phyloP scores from a whole-genome alignment of 305 asterid species.

The Solanum aculeatissimum region DNA sequence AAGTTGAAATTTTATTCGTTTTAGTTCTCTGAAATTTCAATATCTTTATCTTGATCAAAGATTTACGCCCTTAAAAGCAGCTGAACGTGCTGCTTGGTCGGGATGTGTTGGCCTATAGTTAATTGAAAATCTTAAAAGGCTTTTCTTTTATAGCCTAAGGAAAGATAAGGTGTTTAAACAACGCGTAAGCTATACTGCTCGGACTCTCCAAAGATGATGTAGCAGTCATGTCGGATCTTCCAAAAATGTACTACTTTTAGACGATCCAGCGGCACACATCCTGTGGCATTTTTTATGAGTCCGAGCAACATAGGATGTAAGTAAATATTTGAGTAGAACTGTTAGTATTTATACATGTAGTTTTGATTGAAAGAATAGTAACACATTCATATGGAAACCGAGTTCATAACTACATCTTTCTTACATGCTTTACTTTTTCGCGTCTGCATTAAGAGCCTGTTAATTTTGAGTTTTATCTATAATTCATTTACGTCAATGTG shows the following conservation, averaged over 20 bases:
- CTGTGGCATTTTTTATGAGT: too few relatives aligned
- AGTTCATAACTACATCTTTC: neutral
- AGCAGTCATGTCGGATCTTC: too few relatives aligned
- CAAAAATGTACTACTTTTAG: too few relatives aligned
- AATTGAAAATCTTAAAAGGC: neutral
- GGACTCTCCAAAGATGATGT: too few relatives aligned
- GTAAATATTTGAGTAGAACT: neutral
- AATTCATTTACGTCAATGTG: conserved; percentile 16
- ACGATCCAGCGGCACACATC: too few relatives aligned
- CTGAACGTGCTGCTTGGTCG: neutral
- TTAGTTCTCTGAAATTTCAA: neutral
- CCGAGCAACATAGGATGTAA: too few relatives aligned
- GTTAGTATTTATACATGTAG: neutral
- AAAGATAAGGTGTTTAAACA: neutral
- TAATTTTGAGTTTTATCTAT: neutral
- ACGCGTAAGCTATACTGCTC: neutral
- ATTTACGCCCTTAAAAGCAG: neutral
- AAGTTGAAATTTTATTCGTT: neutral
- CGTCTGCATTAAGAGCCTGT: neutral
- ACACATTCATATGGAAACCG: neutral
- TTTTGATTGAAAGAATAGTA: neutral
- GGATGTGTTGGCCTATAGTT: neutral
- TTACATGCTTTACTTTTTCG: neutral
- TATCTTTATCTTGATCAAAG: neutral
- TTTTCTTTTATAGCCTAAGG: neutral